Percentiles rank a stretch among this genome's conserved stretches.
phyloP scores from a whole-genome alignment of 1,139 yeast species.

The Pichia inconspicua region DNA sequence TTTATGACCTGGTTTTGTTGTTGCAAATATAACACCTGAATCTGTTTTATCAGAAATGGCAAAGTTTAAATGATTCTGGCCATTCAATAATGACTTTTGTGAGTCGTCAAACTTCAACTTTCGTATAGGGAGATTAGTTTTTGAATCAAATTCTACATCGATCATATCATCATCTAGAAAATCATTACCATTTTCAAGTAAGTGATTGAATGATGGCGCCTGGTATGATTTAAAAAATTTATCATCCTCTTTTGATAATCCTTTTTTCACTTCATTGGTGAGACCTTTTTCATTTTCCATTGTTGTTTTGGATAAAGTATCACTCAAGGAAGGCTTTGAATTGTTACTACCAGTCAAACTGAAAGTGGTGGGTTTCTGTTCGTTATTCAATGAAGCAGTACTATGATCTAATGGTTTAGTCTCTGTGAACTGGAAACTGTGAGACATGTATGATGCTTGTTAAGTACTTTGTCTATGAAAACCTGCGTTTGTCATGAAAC shows the following conservation, averaged over 20 bases:
- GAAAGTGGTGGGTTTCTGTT: too few relatives aligned
- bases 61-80: conserved; percentile 4
- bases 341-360: too few relatives aligned
- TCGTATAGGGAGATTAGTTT: conserved; percentile 32
- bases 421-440: too few relatives aligned
- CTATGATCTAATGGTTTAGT: too few relatives aligned
- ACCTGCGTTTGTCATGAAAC: too few relatives aligned
- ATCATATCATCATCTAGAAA: conserved; percentile 15
- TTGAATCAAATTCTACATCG: conserved; percentile 30
- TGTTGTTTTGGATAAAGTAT: too few relatives aligned
- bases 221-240: conserved; percentile 11
- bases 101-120: conserved; percentile 30
- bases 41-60: conserved; percentile 6
- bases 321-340: not conserved
- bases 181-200: not conserved
- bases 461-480: too few relatives aligned
- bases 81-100: conserved; percentile 1
- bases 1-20: not conserved
- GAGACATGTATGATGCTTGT: too few relatives aligned
- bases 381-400: too few relatives aligned
- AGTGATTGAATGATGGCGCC: conserved; percentile 9
- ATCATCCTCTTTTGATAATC: conserved; percentile 4
- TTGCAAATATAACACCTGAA: conserved; percentile 7
- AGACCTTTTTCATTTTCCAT: not conserved
- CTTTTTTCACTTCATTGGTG: not conserved